Base-by-base conservation (phyloP, 129 eudicot genomes). In the Calendula officinalis region DNA sequence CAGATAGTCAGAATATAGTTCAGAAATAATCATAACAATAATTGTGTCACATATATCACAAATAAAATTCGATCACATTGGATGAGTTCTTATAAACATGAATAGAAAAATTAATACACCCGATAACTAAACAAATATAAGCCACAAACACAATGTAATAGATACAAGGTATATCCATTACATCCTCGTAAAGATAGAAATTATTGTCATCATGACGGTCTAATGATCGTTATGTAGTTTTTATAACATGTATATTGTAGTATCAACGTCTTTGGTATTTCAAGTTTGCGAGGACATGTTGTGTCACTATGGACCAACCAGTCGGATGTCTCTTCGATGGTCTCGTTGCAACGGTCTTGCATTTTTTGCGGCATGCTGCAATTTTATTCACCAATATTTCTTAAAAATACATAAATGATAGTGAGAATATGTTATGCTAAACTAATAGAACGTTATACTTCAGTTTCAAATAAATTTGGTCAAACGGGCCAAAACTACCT, bases 291-390 rank as follows among this genome's bases (percentile, higher is more conserved):
- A 45, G 16, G 0, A 34, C 36, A 34, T 22, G 48, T 11, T 41
- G 45, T 17, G 45, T 41, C 54, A 5, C 62, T 56, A 3, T 47
- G 85, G 83, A 42, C 65, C 76, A 11, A 80, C 68, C 4, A 89
- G 79, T 35, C 64, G 70, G 14, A 89, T 46, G 5, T 69, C 83
- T 50, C 89, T 75, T 8, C 51, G 72, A 64, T 79, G 80, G 2
- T 37, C 41, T 38, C 81, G 80, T 75, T 90, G 97, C 72, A 83
- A n/a, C 32, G 97, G 97, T 63, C 97, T 90, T 44, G 91, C 81
- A 77, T 83, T 90, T 53, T 72, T 59, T 43, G 65, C 85, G 14
- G 95, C 95, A 60, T 69, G 72, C 94, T 88, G 79, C 73, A 72
- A 42, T 12, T 5, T 39, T 17, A 52, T 68, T 55, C 35, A 68